phyloP scores from a whole-genome alignment of 2,329 filamentous ascomycete species.

The Kalmusia sp. region DNA sequence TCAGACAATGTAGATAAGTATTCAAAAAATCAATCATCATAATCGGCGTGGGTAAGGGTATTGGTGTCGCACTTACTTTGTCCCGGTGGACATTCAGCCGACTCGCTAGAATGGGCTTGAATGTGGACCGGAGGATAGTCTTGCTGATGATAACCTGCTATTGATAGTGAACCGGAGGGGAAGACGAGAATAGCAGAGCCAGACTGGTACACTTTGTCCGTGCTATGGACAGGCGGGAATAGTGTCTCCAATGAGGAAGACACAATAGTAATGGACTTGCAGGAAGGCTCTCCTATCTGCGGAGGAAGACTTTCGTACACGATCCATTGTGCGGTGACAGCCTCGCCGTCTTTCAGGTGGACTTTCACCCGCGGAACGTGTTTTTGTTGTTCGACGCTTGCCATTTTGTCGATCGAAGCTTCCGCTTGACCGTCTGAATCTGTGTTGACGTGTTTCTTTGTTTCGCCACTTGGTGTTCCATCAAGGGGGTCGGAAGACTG shows the following conservation, averaged over 20 bases:
- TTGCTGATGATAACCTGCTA: slow-evolving; percentile 25
- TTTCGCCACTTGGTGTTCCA: too few species aligned
- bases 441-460: too few species aligned
- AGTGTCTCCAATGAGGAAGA: slow-evolving; percentile 69
- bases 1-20: slow-evolving; percentile 99
- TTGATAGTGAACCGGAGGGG: slow-evolving; percentile 63
- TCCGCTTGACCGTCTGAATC: too few species aligned
- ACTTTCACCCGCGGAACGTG: slow-evolving; percentile 48
- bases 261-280: slow-evolving; percentile 72
- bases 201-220: slow-evolving; percentile 78
- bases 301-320: slow-evolving; percentile 51
- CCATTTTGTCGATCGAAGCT: too few species aligned
- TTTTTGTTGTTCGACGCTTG: slow-evolving; percentile 15
- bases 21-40: slow-evolving; percentile 87
- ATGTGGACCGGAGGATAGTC: slow-evolving; percentile 62
- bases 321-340: slow-evolving; percentile 62
- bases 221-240: slow-evolving; percentile 66
- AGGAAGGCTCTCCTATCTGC: slow-evolving; percentile 44
- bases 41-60: slow-evolving; percentile 46
- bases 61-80: slow-evolving; percentile 76
- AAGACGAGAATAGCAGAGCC: slow-evolving; percentile 76
- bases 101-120: slow-evolving; percentile 83
- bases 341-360: slow-evolving; percentile 64
- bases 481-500: too few species aligned
- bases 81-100: slow-evolving; percentile 85